phyloP scores from a whole-genome alignment of 148 eudicot species.

The Vaccinium macrocarpon region DNA sequence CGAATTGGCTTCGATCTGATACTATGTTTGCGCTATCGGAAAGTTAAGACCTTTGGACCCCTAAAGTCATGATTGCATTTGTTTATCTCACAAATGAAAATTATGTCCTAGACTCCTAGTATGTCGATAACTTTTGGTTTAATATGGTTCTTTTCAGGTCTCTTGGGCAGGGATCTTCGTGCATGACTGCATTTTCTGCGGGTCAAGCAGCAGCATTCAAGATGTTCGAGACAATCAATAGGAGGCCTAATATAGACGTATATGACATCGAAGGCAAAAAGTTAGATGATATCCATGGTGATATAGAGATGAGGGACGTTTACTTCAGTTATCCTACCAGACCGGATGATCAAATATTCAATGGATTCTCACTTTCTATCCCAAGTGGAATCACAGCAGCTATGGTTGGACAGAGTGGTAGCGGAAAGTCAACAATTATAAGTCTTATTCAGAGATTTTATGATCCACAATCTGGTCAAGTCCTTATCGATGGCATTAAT shows the following conservation, averaged over 20 bases:
- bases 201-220: slow-evolving; percentile 62
- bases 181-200: slow-evolving; percentile 53
- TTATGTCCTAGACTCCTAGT: background rate
- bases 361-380: slow-evolving; percentile 46
- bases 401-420: slow-evolving; percentile 64
- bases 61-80: too few species aligned
- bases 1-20: background rate
- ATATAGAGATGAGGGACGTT: slow-evolving; percentile 48
- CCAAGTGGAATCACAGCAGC: slow-evolving; percentile 56
- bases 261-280: slow-evolving; percentile 38
- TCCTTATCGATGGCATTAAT: too few species aligned
- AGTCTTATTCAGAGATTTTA: slow-evolving; percentile 60
- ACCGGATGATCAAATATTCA: slow-evolving; percentile 53
- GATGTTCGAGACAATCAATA: slow-evolving; percentile 9
- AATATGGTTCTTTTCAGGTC: slow-evolving; percentile 34
- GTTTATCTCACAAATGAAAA: too few species aligned
- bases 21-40: background rate
- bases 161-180: slow-evolving; percentile 57
- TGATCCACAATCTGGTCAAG: slow-evolving; percentile 20
- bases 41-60: too few species aligned
- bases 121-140: too few species aligned
- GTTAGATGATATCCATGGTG: slow-evolving; percentile 46
- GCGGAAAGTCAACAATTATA: slow-evolving; percentile 62
- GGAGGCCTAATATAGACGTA: slow-evolving; percentile 54
- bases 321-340: slow-evolving; percentile 56